Evolutionary conservation across 1,284 basidiomycete genomes (phyloP), one percentile per base, ranked within the genome.

Genomic region (Sporisorium sorghi): DNA sequence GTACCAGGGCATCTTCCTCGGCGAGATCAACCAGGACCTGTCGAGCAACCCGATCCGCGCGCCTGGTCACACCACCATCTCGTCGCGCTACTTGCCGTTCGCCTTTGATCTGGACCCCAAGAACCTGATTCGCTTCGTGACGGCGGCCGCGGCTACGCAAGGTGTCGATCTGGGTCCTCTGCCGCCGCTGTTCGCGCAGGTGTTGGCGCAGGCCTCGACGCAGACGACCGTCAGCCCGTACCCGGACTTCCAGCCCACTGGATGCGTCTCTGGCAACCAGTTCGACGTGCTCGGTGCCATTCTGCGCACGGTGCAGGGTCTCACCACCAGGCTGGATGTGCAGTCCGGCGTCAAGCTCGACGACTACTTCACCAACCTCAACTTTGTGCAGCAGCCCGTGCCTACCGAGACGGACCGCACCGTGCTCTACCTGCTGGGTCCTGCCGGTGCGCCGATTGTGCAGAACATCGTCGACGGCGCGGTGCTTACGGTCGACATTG

Each of bases 351-450:
- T 69, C 58, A 82, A 77, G 66, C 57, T 81, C n/a, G 76, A 80
- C 55, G 83, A 85, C 24, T 85, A 83, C 67, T 73, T 81, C 12
- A 91, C 90, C 14, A 87, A 88, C 54, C 86, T 92, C 44, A 84
- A 88, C 33, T 91, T 92, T 84, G 85, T 86, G 30, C 91, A 92
- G 80, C 86, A 85, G 56, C 86, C 87, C 47, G 90, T 92, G 12
- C 87, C 89, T 11, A 89, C 88, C 5, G 73, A 90, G 87, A 90
- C 89, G 7, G 91, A 92, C 76, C 77, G 87, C 61, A 89, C 89
- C 0, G 88, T 88, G 0, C 85, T 92, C 28, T 91, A 89, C 84
- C 86, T 92, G 51, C 90, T 92, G 47, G 90, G 90, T 35, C 90
- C 89, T 5, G 82, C 80, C 7, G 76, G 73, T 64, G 75, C 87